A percentile compares a stretch with the other conserved stretches of the same genome.
Conservation (phyloP, 768 basidiomycete species). For the Psilocybe sp. region DNA sequence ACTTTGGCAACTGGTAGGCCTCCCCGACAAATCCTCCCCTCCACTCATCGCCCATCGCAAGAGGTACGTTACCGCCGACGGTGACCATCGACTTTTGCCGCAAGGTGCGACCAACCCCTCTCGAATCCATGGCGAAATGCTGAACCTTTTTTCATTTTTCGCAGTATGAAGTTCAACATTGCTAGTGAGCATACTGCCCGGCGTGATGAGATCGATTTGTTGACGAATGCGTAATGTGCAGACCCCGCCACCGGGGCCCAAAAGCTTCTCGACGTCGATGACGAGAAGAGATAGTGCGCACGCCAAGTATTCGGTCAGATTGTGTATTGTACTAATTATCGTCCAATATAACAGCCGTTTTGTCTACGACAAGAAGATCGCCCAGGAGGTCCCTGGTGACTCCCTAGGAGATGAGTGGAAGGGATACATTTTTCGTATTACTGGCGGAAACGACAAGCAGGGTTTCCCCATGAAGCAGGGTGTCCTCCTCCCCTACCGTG, state of each 20-base stretch:
- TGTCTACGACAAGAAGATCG: conserved; percentile 97
- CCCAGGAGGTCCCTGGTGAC: conserved; percentile 92
- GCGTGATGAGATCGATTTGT: conserved; percentile 10
- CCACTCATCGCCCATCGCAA: conserved; percentile 32
- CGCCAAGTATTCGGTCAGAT: background rate
- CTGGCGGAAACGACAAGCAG: conserved; percentile 98
- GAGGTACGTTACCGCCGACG: conserved; percentile 41
- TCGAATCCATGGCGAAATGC: conserved; percentile 13
- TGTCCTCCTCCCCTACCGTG: conserved; percentile 92
- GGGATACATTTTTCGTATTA: conserved; percentile 95
- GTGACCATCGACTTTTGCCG: conserved; percentile 34
- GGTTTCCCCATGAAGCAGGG: conserved; percentile 99
- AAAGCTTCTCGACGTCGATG: conserved; percentile 93
- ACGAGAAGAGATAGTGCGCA: conserved; percentile 80
- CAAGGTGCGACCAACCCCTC: conserved; percentile 25
- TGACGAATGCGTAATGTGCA: conserved; percentile 24
- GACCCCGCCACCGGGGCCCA: conserved; percentile 97
- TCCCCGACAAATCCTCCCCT: conserved; percentile 19
- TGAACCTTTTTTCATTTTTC: conserved; percentile 11
- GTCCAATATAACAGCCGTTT: conserved; percentile 57
- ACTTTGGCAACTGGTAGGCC: conserved; percentile 23
- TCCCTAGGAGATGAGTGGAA: conserved; percentile 93
- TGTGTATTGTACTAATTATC: background rate
- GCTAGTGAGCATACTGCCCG: conserved; percentile 65
- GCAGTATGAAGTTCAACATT: conserved; percentile 95